Evolutionary conservation across 352 stramenopile species (phyloP).

Genomic region (Phytopythium boreale): DNA sequence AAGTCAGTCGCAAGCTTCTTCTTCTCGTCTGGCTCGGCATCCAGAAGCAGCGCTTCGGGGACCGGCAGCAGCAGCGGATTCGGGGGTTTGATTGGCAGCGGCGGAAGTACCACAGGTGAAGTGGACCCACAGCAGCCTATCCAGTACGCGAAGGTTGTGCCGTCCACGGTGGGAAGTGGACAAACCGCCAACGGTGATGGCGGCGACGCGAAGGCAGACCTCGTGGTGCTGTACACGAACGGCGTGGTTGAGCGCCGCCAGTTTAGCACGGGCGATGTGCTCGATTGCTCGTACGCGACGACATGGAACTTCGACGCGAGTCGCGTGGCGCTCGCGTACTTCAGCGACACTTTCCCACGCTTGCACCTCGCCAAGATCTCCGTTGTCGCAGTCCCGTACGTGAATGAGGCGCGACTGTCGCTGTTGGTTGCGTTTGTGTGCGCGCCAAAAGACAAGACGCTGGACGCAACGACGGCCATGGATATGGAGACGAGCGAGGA

Average conservation of each 20-base stretch:
- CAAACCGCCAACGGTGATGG: background rate
- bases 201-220: slow-evolving; percentile 43
- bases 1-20: slow-evolving; percentile 82
- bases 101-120: slow-evolving; percentile 13
- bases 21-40: slow-evolving; percentile 41
- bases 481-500: slow-evolving; percentile 5
- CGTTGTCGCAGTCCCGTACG: slow-evolving; percentile 66
- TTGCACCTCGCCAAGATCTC: slow-evolving; percentile 57
- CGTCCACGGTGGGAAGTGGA: slow-evolving; percentile 17
- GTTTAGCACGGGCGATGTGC: slow-evolving; percentile 61
- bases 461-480: slow-evolving; percentile 13
- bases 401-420: slow-evolving; percentile 50
- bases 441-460: slow-evolving; percentile 33
- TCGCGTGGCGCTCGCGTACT: slow-evolving; percentile 63
- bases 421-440: slow-evolving; percentile 71
- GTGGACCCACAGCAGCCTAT: slow-evolving; percentile 55
- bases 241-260: slow-evolving; percentile 62
- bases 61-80: background rate
- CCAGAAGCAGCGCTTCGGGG: slow-evolving; percentile 13
- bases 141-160: slow-evolving; percentile 46
- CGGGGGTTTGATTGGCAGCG: background rate
- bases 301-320: slow-evolving; percentile 59
- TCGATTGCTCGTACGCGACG: slow-evolving; percentile 60
- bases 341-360: slow-evolving; percentile 63
- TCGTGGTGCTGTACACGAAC: slow-evolving; percentile 68